These are phyloP conservation scores for Carex parvula DNA, from an alignment of 176 grass and related monocot species.

Conservation along the genomic window DNA sequence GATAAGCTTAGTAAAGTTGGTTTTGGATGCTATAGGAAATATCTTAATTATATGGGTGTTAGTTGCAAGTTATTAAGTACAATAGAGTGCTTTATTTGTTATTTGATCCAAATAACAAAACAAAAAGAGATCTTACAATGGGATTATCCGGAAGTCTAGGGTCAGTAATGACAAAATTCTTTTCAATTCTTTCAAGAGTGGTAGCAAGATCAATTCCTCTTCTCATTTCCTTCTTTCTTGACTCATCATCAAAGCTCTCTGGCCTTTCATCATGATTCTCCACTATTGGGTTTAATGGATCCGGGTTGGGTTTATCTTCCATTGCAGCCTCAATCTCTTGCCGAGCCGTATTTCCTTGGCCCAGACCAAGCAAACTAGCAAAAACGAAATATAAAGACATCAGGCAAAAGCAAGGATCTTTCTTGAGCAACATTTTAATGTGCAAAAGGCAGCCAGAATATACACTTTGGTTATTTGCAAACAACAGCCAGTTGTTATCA, in stretches of 20 bases:
- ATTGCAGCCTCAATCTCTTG: conserved; percentile 36
- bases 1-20: not conserved
- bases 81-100: not conserved
- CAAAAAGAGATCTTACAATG: conserved; percentile 27
- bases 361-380: conserved; percentile 16
- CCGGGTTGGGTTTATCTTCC: conserved; percentile 36
- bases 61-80: not conserved
- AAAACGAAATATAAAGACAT: not conserved
- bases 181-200: conserved; percentile 90
- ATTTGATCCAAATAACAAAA: not conserved
- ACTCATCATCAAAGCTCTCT: conserved; percentile 71
- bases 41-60: not conserved
- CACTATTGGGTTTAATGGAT: conserved; percentile 30
- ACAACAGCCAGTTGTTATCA: not conserved
- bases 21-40: not conserved
- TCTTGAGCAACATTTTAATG: not conserved
- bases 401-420: not conserved
- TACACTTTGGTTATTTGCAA: not conserved
- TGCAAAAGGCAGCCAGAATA: not conserved
- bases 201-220: conserved; percentile 95
- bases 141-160: conserved; percentile 40
- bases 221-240: conserved; percentile 92
- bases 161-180: conserved; percentile 39
- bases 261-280: conserved; percentile 80
- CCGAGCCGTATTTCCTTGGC: conserved; percentile 14